Base-by-base conservation (phyloP, 148 eudicot species). In the Rhododendron ferrugineum region DNA sequence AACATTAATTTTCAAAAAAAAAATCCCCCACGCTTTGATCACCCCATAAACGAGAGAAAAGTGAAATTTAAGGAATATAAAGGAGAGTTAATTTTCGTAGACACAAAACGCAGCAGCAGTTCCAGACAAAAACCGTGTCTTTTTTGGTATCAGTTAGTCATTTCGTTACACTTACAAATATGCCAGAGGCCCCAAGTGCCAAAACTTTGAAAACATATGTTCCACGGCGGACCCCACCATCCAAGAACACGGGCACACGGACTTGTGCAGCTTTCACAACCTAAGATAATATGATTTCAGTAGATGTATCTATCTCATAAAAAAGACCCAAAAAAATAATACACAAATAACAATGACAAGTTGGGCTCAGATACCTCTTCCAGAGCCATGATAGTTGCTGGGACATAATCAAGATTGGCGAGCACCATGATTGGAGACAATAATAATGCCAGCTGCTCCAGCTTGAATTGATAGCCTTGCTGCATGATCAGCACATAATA, bases 151-250 rank as follows among this genome's bases (percentile, higher is more conserved):
- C 22, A 14, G 36, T 6, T 34, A 72, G 64, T 50, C 36, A 56
- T 13, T 84, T 37, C 34, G 15, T 26, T 80, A 9, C 77, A 94
- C 98, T 94, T 93, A 95, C 99, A 89, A 97, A 97, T 80, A 97
- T 86, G 74, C 99, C 99, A 76, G 98, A 84, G 16, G 99, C 99
- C 88, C 99, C 99, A 18, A 97, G 90, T 32, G 99, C 99, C 87
- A 97, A 88, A 20, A 98, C 99, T 92, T 97, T 97, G 91, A 97
- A 97, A 81, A 97, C 99, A 89, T 97, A 98, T 42, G 99, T 97
- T 87, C 99, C 99, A 88, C 99, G 98, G 2, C 98, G 93, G 52
- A 97, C 94, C 52, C 99, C 99, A 62, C 99, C 99, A 87, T 97
- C 99, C 91, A 97, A 87, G 93, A 94, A 97, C 52, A 97, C 99